Conservation (phyloP, 441 rosid genomes). For the Adansonia grandidieri region DNA sequence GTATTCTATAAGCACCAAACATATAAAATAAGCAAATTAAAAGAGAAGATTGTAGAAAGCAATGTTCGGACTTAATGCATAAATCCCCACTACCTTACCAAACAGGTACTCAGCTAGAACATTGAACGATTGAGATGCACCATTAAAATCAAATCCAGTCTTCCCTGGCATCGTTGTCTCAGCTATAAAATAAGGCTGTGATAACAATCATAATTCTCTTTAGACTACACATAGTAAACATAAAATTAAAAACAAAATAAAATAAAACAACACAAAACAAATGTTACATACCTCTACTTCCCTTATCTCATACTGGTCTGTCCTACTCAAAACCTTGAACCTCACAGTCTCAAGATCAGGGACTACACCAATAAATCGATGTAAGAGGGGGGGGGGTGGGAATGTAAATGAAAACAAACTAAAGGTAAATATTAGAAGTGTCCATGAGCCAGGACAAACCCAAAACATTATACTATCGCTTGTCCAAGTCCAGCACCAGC, state of each 20-base stretch:
- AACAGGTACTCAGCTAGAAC: slow-evolving; percentile 90
- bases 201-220: slow-evolving; percentile 25
- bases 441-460: neutral
- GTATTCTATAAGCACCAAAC: slow-evolving; percentile 52
- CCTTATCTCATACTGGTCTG: slow-evolving; percentile 73
- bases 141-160: slow-evolving; percentile 72
- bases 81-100: slow-evolving; percentile 71
- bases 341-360: slow-evolving; percentile 86
- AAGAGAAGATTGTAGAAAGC: neutral
- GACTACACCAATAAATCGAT: slow-evolving; percentile 42
- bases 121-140: slow-evolving; percentile 83
- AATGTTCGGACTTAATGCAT: neutral
- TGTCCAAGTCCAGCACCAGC: too few species aligned
- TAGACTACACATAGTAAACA: slow-evolving; percentile 9
- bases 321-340: slow-evolving; percentile 57
- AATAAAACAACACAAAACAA: neutral
- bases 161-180: slow-evolving; percentile 84
- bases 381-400: neutral
- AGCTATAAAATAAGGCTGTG: slow-evolving; percentile 78
- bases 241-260: neutral
- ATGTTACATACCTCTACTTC: slow-evolving; percentile 68
- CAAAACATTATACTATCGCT: too few species aligned
- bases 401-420: neutral
- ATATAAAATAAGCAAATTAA: slow-evolving; percentile 25
- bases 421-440: neutral